Evolutionary conservation across 1,284 basidiomycete species (phyloP).

Genomic region (Leccinum subrobustum): DNA sequence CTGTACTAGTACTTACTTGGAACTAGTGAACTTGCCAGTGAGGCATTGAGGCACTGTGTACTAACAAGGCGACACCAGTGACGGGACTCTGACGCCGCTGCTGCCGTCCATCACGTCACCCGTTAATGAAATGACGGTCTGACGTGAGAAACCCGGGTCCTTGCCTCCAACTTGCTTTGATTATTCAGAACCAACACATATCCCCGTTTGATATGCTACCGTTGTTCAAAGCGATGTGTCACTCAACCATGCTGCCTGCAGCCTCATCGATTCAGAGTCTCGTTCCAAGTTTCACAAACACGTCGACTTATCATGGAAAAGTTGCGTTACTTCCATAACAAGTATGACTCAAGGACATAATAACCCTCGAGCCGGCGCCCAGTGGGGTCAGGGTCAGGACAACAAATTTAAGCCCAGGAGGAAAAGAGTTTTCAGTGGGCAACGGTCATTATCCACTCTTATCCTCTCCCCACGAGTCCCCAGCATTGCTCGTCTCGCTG

Average conservation of each 20-base stretch:
- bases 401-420: background rate
- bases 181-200: background rate
- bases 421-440: background rate
- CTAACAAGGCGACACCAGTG: too few species aligned
- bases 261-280: background rate
- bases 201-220: background rate
- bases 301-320: background rate
- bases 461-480: background rate
- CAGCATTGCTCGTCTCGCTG: background rate
- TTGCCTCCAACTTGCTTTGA: background rate
- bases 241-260: background rate
- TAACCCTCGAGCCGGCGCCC: background rate
- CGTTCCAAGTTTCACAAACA: background rate
- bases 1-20: too few species aligned
- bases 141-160: background rate
- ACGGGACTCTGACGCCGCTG: too few species aligned
- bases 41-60: too few species aligned
- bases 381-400: background rate
- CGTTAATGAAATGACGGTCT: background rate
- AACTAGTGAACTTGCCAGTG: too few species aligned
- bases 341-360: background rate
- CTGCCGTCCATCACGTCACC: background rate
- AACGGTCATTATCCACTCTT: background rate
- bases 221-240: background rate
- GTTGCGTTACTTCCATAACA: background rate